Conservation (phyloP, 805 yeast species). For the Yarrowia phangngaensis region DNA sequence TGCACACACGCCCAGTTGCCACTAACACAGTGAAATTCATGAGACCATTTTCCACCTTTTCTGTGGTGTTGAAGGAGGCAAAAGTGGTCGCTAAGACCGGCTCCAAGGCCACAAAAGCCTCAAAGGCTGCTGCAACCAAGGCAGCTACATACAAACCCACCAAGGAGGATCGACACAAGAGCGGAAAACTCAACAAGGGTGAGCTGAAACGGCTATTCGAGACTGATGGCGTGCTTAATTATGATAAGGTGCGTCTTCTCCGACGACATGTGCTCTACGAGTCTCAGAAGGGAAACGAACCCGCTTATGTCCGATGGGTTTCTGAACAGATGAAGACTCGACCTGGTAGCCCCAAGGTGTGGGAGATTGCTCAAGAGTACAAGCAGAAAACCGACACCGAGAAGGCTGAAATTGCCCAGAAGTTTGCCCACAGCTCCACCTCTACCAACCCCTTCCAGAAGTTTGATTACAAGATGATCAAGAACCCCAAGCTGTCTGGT, state of each 20-base stretch:
- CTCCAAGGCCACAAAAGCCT: background rate
- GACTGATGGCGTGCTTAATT: background rate
- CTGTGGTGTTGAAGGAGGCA: conserved; percentile 21
- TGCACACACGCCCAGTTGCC: no score
- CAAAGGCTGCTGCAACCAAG: background rate
- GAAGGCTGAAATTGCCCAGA: background rate
- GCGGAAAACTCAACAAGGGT: conserved; percentile 11
- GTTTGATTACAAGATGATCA: conserved; percentile 7
- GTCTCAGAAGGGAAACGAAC: background rate
- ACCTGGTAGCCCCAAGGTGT: background rate
- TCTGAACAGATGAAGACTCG: background rate
- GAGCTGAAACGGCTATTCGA: conserved; percentile 5
- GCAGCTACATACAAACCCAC: background rate
- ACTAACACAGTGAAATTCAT: conserved; percentile 16
- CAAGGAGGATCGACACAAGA: background rate
- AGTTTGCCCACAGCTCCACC: background rate
- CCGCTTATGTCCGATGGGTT: background rate
- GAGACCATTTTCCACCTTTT: conserved; percentile 15
- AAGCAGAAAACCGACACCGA: background rate
- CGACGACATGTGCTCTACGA: background rate
- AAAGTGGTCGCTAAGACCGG: background rate
- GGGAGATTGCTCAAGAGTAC: background rate
- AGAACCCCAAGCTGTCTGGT: conserved; percentile 10
- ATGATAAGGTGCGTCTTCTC: conserved; percentile 6
- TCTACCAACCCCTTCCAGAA: background rate